Evolutionary conservation across 352 stramenopile species (phyloP), one percentile per base, ranked within the genome.

Genomic region (Globisporangium perplexum): DNA sequence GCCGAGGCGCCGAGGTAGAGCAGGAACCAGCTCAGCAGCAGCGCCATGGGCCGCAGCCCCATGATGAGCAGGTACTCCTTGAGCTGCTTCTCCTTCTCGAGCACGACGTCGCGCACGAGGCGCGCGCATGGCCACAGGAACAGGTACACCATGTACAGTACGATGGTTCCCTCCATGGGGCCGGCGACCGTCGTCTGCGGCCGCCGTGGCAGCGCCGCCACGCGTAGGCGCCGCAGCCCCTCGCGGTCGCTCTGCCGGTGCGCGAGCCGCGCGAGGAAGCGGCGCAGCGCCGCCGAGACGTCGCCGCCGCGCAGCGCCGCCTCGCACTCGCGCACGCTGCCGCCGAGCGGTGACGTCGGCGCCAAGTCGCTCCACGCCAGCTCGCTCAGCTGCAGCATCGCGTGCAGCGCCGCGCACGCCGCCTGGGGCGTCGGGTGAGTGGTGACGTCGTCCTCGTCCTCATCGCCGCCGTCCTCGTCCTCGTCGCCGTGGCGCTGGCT

Each of bases 11-110:
- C n/a, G 43, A 89, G 78, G 54, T 95, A 94, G 7, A 94, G 58
- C 41, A 87, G 38, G 50, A 92, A 86, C 84, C 84, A 94, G 46
- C 78, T 90, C 22, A 88, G 47, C 23, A 92, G 51, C 33, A 93
- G 63, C 26, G 78, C 65, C 72, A 87, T 89, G 0, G 83, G 69
- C n/a, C 62, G 61, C 0, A 96, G 39, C 1, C 88, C 88, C 77
- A 96, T 90, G 43, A 97, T 97, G 47, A 95, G 69, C 66, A 97
- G 46, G 54, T 92, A 93, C 48, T 97, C 85, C 57, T 93, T 91
- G 31, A 96, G 63, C 53, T 90, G 75, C 44, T 77, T 88, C 66
- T 97, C 90, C 59, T 97, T 97, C 43, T 97, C 90, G 33, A 77
- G 57, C 35, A 98, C 87, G 20, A 97, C 67, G 33, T 90, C 75